These are phyloP conservation scores for Fusarium veterinarium DNA, from an alignment of 2,329 filamentous ascomycete species.

Conservation along the genomic window DNA sequence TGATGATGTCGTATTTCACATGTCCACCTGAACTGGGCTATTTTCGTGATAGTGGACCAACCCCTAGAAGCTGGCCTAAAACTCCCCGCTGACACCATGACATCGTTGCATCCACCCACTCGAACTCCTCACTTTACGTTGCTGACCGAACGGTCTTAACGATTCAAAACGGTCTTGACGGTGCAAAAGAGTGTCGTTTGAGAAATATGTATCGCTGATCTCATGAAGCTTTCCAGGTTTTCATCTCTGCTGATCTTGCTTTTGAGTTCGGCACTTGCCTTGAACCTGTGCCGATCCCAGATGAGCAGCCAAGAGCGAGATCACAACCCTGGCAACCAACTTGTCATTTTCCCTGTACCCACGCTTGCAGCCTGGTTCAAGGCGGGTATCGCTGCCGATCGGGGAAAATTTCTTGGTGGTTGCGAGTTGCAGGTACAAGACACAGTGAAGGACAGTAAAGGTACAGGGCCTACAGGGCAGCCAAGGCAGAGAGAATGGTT, in stretches of 20 bases:
- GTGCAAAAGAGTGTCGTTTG: neutral
- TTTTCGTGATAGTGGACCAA: neutral
- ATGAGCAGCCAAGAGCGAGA: conserved; percentile 1
- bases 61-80: neutral
- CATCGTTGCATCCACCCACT: neutral
- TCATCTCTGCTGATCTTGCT: neutral
- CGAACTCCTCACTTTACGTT: neutral
- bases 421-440: neutral
- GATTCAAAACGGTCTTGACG: neutral
- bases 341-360: neutral
- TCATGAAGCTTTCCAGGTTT: neutral
- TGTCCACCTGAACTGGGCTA: neutral
- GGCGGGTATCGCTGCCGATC: conserved; percentile 8
- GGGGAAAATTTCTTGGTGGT: neutral
- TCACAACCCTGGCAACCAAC: neutral
- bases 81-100: neutral
- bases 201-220: conserved; percentile 4
- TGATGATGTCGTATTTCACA: neutral
- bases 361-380: neutral
- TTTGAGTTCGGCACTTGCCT: conserved; percentile 17
- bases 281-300: neutral
- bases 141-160: neutral
- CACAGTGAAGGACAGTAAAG: neutral
- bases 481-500: neutral
- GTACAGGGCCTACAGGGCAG: too few species aligned